These are phyloP conservation scores for Inga leiocalycina DNA, from an alignment of 306 rosid species.

Conservation along the genomic window DNA sequence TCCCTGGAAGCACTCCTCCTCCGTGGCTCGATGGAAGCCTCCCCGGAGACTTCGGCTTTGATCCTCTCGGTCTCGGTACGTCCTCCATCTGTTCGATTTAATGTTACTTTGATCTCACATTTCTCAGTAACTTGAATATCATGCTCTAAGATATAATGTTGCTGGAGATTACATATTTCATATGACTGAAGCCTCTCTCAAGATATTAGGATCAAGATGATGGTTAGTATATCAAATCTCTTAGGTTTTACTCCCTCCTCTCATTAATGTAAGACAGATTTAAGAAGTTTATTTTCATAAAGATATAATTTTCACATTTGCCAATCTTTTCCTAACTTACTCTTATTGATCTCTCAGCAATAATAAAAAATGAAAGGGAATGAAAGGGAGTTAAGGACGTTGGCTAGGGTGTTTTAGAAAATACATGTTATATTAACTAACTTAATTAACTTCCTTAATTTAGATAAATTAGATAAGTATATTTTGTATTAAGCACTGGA, in stretches of 20 bases:
- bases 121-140: background rate
- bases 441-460: no score
- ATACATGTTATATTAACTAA: no score
- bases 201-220: background rate
- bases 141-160: background rate
- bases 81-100: background rate
- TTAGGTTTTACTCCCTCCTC: no score
- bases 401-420: no score
- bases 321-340: no score
- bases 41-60: conserved; percentile 80
- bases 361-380: no score
- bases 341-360: no score
- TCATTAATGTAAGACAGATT: no score
- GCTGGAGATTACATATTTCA: background rate
- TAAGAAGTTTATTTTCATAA: no score
- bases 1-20: conserved; percentile 78
- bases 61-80: conserved; percentile 74
- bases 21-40: conserved; percentile 84
- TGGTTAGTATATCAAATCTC: background rate
- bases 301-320: no score
- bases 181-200: background rate
- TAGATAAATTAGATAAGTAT: no score
- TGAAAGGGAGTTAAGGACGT: no score
- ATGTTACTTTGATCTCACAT: background rate
- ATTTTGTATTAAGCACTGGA: background rate